phyloP scores from a whole-genome alignment of 352 stramenopile species.

The Phytophthora fragariae region DNA sequence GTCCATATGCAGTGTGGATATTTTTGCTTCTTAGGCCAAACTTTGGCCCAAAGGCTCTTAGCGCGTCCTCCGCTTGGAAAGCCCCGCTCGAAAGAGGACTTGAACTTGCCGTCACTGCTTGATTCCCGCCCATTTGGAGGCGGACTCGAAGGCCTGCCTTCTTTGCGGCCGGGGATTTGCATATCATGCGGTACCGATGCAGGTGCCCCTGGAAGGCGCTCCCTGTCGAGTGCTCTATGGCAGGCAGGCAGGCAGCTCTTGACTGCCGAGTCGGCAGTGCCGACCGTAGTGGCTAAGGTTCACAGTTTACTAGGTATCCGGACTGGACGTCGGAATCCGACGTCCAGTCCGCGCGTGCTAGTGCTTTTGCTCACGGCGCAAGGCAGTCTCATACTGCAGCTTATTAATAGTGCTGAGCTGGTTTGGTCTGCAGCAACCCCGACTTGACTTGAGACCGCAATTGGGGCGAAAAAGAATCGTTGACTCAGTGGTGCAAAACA shows the following conservation, averaged over 20 bases:
- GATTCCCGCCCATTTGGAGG: constrained; percentile 14
- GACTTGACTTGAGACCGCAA: not conserved
- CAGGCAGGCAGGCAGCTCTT: not conserved
- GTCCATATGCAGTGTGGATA: too few relatives aligned
- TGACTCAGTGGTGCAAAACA: constrained; percentile 30
- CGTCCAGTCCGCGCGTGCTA: not conserved
- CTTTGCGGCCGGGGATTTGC: constrained; percentile 15
- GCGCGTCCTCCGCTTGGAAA: not conserved
- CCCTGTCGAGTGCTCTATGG: constrained; percentile 13
- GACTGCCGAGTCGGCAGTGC: too few relatives aligned
- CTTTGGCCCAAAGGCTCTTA: too few relatives aligned
- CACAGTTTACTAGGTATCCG: too few relatives aligned
- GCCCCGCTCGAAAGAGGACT: constrained; percentile 23
- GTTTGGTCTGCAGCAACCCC: not conserved
- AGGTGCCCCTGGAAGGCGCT: not conserved
- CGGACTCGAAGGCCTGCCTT: not conserved
- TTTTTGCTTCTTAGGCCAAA: too few relatives aligned
- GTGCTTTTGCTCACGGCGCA: not conserved
- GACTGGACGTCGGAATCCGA: not conserved
- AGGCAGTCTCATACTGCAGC: not conserved
- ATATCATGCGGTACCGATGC: constrained; percentile 16
- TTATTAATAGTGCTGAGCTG: not conserved
- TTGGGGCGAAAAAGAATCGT: constrained; percentile 10
- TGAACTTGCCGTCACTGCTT: constrained; percentile 25
- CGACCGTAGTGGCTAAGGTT: too few relatives aligned